These are phyloP conservation scores for Xylaria bambusicola DNA, from an alignment of 495 filamentous ascomycete genomes.

Conservation along the genomic window DNA sequence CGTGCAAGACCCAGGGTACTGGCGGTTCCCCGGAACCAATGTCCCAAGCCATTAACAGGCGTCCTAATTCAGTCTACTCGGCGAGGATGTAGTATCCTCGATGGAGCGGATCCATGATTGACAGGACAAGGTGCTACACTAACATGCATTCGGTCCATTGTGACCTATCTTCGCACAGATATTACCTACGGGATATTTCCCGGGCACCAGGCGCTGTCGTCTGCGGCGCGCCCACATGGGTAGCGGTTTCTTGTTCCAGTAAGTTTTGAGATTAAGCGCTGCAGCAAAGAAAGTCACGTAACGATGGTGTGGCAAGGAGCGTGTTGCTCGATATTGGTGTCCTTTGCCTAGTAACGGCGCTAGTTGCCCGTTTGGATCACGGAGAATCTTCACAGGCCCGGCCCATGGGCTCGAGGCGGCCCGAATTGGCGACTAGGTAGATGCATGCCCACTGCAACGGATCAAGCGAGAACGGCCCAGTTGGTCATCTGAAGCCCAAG, in stretches of 20 bases:
- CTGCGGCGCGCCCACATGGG: not conserved
- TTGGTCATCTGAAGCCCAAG: not conserved
- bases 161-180: not conserved
- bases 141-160: not conserved
- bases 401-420: constrained; percentile 14
- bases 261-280: not conserved
- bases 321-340: not conserved
- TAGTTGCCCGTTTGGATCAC: constrained; percentile 21
- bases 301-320: no score
- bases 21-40: not conserved
- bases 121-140: no score
- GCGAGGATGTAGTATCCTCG: not conserved
- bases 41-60: not conserved
- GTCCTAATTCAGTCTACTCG: not conserved
- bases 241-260: constrained; percentile 3
- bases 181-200: constrained; percentile 13
- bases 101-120: not conserved
- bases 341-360: constrained; percentile 12
- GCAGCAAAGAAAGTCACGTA: not conserved
- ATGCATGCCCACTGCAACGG: not conserved
- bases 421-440: constrained; percentile 16
- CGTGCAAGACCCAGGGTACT: constrained; percentile 5
- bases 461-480: not conserved
- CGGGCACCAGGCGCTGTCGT: not conserved
- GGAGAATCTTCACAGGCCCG: constrained; percentile 5